Conservation (phyloP, 148 eudicot species). For the Silene uniflora region DNA sequence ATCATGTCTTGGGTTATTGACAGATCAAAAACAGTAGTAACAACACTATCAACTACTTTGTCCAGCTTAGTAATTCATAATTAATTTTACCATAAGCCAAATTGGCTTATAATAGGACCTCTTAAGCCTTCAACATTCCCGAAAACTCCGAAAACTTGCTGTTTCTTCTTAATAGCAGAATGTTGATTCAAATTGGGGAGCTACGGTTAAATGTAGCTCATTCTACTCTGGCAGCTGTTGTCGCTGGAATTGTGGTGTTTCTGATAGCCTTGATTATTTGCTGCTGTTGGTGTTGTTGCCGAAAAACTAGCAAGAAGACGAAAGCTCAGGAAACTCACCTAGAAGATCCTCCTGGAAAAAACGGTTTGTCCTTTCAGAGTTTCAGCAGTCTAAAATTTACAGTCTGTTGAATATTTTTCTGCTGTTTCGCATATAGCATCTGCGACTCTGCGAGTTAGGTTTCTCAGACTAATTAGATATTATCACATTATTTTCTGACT, state of each 20-base stretch:
- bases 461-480: background rate
- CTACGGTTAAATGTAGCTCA: conserved; percentile 29
- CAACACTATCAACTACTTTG: conserved; percentile 9
- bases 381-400: background rate
- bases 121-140: background rate
- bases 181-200: conserved; percentile 1
- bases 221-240: conserved; percentile 42
- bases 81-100: too few species aligned
- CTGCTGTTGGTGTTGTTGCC: conserved; percentile 41
- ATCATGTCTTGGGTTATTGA: conserved; percentile 6
- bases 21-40: background rate
- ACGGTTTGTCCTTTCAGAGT: conserved; percentile 28
- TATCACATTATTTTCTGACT: background rate
- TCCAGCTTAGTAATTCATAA: too few species aligned
- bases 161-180: background rate
- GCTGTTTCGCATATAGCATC: background rate
- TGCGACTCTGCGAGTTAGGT: background rate
- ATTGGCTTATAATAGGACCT: background rate
- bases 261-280: conserved; percentile 36
- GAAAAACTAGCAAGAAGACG: conserved; percentile 30
- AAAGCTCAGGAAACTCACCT: background rate
- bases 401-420: too few species aligned
- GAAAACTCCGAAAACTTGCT: background rate
- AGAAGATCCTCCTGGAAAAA: conserved; percentile 28
- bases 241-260: conserved; percentile 35